These are phyloP conservation scores for Microdochium paspali DNA, from an alignment of 2,329 filamentous ascomycete genomes.

Conservation along the genomic window DNA sequence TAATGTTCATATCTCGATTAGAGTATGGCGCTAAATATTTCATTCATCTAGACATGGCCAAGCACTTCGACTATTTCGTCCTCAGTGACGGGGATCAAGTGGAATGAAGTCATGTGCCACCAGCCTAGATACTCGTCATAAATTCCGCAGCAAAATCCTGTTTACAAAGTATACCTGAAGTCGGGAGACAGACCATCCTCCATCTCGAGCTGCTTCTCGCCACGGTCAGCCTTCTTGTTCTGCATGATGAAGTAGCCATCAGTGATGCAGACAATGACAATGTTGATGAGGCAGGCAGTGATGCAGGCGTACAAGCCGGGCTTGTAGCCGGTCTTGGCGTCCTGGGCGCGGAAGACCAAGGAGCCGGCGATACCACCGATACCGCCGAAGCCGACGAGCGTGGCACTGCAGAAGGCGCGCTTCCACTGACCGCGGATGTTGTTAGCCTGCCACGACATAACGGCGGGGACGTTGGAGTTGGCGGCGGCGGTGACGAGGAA, in stretches of 20 bases:
- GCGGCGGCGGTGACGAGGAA: conserved; percentile 69
- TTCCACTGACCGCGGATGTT: conserved; percentile 89
- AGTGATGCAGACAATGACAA: conserved; percentile 32
- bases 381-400: conserved; percentile 66
- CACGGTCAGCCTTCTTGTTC: conserved; percentile 42
- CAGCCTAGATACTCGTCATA: no score
- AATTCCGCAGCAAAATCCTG: neutral
- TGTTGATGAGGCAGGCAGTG: conserved; percentile 33
- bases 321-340: conserved; percentile 38
- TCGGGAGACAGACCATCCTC: conserved; percentile 8
- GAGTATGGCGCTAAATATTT: no score
- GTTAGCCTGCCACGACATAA: conserved; percentile 76
- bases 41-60: no score
- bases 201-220: conserved; percentile 40
- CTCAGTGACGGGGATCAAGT: neutral
- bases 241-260: conserved; percentile 29
- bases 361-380: conserved; percentile 70
- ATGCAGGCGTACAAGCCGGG: conserved; percentile 48
- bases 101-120: neutral
- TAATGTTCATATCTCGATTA: no score
- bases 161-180: neutral
- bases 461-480: conserved; percentile 67
- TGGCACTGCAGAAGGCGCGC: conserved; percentile 68
- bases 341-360: conserved; percentile 57
- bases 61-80: no score